Conservation (phyloP, 768 basidiomycete species). For the Mycena floridula region DNA sequence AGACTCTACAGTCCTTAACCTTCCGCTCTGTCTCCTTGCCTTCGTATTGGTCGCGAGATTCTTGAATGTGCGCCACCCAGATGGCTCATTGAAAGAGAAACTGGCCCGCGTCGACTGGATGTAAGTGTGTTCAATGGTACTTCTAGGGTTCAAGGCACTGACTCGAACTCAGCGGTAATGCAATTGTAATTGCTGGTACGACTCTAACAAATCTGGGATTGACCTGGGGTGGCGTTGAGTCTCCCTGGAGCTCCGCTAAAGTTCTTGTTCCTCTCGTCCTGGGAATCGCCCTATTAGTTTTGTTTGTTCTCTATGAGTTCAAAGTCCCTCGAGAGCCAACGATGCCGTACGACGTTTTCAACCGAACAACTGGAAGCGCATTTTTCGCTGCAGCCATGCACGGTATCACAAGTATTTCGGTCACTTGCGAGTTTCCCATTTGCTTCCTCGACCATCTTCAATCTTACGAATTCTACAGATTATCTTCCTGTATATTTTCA, state of each 20-base stretch:
- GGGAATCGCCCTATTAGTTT: conserved; percentile 29
- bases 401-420: neutral
- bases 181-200: conserved; percentile 7
- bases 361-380: neutral
- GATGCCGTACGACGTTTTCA: neutral
- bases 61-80: conserved; percentile 10
- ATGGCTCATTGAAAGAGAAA: conserved; percentile 18
- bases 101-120: conserved; percentile 27
- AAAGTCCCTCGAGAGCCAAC: conserved; percentile 22
- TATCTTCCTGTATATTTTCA: conserved; percentile 38
- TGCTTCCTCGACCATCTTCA: neutral
- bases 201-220: neutral
- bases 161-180: conserved; percentile 21
- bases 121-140: conserved; percentile 10
- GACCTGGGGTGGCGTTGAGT: conserved; percentile 6
- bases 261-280: conserved; percentile 31
- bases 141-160: neutral
- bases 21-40: conserved; percentile 1
- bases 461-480: conserved; percentile 15
- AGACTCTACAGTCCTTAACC: neutral
- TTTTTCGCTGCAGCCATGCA: neutral
- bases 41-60: conserved; percentile 1
- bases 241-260: neutral
- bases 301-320: conserved; percentile 32
- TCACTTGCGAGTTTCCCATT: neutral